phyloP scores from a whole-genome alignment of 2,329 filamentous ascomycete genomes.

The Alternaria brassicae region DNA sequence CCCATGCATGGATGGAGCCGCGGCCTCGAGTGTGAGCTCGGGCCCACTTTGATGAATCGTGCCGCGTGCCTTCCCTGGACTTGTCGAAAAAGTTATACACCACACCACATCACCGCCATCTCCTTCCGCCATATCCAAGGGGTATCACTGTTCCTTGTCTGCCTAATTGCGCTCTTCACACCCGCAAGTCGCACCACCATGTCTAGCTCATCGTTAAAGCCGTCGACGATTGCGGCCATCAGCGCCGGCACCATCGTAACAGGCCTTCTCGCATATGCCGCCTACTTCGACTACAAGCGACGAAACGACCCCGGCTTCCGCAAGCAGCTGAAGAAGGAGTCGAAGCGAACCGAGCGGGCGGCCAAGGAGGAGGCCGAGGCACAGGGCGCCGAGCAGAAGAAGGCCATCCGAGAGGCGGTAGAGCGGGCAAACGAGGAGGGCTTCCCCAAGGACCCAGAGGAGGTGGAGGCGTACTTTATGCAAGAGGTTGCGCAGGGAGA shows the following conservation, averaged over 20 bases:
- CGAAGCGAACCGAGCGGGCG: constrained; percentile 73
- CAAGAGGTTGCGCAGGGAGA: constrained; percentile 91
- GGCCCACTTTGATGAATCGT: constrained; percentile 31
- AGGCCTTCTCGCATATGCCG: constrained; percentile 67
- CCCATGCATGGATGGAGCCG: constrained; percentile 14
- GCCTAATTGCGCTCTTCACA: constrained; percentile 3
- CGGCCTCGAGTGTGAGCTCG: constrained; percentile 31
- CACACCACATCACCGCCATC: constrained; percentile 21
- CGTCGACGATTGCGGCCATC: constrained; percentile 63
- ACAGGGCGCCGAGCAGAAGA: constrained; percentile 70
- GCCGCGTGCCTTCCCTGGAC: constrained; percentile 31
- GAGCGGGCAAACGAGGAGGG: constrained; percentile 87
- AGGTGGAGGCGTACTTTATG: constrained; percentile 97
- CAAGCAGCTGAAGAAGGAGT: constrained; percentile 72
- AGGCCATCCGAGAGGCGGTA: constrained; percentile 76
- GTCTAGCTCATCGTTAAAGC: constrained; percentile 34
- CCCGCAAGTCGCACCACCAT: constrained; percentile 11
- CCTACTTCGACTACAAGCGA: constrained; percentile 72
- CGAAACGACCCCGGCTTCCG: constrained; percentile 70
- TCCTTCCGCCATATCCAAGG: constrained; percentile 14
- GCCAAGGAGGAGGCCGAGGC: constrained; percentile 76
- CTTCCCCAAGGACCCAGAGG: constrained; percentile 87
- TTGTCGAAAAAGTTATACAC: constrained; percentile 17
- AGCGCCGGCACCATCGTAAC: constrained; percentile 65
- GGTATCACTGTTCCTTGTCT: constrained; percentile 3